A percentile compares a stretch with the other conserved stretches of the same genome.
These are phyloP conservation scores for Boletus rubescentipes DNA, from an alignment of 768 basidiomycete genomes.

Conservation along the genomic window DNA sequence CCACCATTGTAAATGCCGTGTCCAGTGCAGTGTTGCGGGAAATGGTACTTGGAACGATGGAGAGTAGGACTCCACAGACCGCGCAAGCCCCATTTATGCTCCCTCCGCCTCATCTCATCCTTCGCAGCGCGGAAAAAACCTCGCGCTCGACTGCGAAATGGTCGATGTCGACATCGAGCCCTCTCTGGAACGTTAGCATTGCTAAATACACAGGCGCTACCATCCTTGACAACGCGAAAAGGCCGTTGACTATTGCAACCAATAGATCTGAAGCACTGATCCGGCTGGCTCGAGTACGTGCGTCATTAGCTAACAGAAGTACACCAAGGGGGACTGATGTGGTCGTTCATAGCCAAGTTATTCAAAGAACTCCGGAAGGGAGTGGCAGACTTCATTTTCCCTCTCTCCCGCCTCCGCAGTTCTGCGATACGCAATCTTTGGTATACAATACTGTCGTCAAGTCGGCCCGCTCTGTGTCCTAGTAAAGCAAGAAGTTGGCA, in stretches of 20 bases:
- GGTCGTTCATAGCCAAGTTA: slow-evolving; percentile 53
- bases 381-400: slow-evolving; percentile 76
- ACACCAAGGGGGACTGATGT: background rate
- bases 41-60: slow-evolving; percentile 52
- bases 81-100: slow-evolving; percentile 38
- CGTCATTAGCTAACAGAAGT: too few species aligned
- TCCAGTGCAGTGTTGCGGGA: slow-evolving; percentile 44
- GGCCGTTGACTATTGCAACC: slow-evolving; percentile 91
- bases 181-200: slow-evolving; percentile 33
- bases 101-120: slow-evolving; percentile 3
- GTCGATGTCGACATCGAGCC: slow-evolving; percentile 16
- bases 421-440: slow-evolving; percentile 69
- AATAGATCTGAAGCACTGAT: slow-evolving; percentile 76
- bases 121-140: slow-evolving; percentile 65
- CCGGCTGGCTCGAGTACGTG: slow-evolving; percentile 58
- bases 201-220: slow-evolving; percentile 87
- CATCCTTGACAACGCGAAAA: slow-evolving; percentile 77
- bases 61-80: slow-evolving; percentile 40
- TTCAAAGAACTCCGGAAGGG: slow-evolving; percentile 79
- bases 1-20: slow-evolving; percentile 43
- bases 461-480: slow-evolving; percentile 74
- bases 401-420: slow-evolving; percentile 62
- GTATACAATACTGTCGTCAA: slow-evolving; percentile 57
- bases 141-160: slow-evolving; percentile 82
- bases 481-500: slow-evolving; percentile 72